Conservation (phyloP, 495 filamentous ascomycete species). For the Cairneyella variabilis region DNA sequence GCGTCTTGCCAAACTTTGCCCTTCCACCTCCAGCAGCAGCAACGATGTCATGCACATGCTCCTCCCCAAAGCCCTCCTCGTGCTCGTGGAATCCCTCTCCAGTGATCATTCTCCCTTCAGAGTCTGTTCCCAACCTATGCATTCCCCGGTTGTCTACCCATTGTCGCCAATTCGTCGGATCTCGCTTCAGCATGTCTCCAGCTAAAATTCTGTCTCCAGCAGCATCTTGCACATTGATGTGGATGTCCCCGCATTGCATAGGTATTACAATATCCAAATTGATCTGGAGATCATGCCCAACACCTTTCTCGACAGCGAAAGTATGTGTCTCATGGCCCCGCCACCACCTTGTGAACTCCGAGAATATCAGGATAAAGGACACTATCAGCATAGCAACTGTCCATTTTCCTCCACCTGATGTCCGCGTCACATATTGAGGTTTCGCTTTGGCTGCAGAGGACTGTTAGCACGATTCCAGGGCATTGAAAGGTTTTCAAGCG, state of each 20-base stretch:
- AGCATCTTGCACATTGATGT: slow-evolving; percentile 97
- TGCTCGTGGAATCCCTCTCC: slow-evolving; percentile 50
- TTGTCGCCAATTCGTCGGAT: slow-evolving; percentile 73
- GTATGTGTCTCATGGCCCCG: slow-evolving; percentile 77
- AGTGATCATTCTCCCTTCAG: slow-evolving; percentile 41
- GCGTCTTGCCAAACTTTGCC: slow-evolving; percentile 68
- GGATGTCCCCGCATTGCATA: slow-evolving; percentile 84
- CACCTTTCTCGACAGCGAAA: slow-evolving; percentile 90
- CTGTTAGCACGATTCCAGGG: no score
- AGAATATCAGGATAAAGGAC: slow-evolving; percentile 66
- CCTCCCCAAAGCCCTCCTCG: slow-evolving; percentile 59
- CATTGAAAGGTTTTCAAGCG: no score
- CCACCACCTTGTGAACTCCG: slow-evolving; percentile 80
- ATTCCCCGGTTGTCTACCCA: slow-evolving; percentile 74
- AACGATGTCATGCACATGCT: slow-evolving; percentile 71
- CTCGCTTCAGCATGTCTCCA: slow-evolving; percentile 64
- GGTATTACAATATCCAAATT: slow-evolving; percentile 92
- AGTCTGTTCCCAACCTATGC: slow-evolving; percentile 56
- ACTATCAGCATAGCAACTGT: slow-evolving; percentile 77
- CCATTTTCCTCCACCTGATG: slow-evolving; percentile 84
- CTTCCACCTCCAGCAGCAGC: slow-evolving; percentile 43
- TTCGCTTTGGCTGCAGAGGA: slow-evolving; percentile 78
- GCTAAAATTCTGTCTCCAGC: slow-evolving; percentile 88
- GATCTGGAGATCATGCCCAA: slow-evolving; percentile 83
- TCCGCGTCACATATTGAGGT: slow-evolving; percentile 80